These are phyloP conservation scores for Aspergillus olivimuriae DNA, from an alignment of 495 filamentous ascomycete species.

Conservation along the genomic window DNA sequence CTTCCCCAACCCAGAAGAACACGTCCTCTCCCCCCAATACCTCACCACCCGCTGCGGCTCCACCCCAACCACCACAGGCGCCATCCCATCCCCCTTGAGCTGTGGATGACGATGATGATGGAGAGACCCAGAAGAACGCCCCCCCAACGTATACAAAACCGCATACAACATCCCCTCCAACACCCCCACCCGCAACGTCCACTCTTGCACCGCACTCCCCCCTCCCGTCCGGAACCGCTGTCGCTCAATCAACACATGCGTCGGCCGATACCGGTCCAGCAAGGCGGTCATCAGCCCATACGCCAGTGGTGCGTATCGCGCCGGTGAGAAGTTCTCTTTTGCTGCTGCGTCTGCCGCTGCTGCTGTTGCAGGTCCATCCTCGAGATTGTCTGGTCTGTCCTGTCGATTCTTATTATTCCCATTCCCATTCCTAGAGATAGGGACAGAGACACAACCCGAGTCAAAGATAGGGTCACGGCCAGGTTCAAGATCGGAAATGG, in stretches of 20 bases:
- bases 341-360: too few relatives aligned
- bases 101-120: neutral
- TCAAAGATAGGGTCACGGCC: neutral
- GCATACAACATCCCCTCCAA: constrained; percentile 87
- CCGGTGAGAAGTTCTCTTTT: constrained; percentile 44
- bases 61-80: constrained; percentile 25
- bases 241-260: constrained; percentile 78
- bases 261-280: constrained; percentile 47
- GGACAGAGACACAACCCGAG: neutral
- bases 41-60: constrained; percentile 35
- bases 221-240: constrained; percentile 77
- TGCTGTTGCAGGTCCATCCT: too few relatives aligned
- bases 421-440: too few relatives aligned
- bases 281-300: constrained; percentile 51
- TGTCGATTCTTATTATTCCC: too few relatives aligned
- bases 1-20: too few relatives aligned
- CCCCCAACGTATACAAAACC: constrained; percentile 51
- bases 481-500: constrained; percentile 1
- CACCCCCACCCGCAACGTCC: constrained; percentile 86
- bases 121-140: constrained; percentile 10
- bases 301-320: constrained; percentile 53
- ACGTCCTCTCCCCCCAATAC: constrained; percentile 37
- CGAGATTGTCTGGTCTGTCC: too few relatives aligned
- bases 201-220: constrained; percentile 63
- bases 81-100: constrained; percentile 20